Conservation (phyloP, 352 stramenopile species). For the Globisporangium paroecandrum region DNA sequence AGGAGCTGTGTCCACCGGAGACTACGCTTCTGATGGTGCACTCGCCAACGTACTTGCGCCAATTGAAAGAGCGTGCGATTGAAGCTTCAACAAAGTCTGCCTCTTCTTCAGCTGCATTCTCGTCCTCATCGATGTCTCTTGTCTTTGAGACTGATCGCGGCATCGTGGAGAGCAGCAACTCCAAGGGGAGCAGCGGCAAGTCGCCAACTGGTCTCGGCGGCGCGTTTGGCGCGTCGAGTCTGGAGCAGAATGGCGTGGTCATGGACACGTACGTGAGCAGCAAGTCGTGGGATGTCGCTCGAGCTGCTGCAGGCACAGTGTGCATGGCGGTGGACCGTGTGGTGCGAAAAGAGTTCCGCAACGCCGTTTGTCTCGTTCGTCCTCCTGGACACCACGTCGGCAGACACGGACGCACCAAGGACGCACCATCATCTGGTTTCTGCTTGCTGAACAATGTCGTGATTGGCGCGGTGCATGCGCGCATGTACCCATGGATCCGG, state of each 20-base stretch:
- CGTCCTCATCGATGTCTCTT: slow-evolving; percentile 39
- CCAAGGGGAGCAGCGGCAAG: slow-evolving; percentile 35
- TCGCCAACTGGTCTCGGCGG: slow-evolving; percentile 47
- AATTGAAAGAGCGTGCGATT: slow-evolving; percentile 61
- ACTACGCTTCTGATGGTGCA: slow-evolving; percentile 80
- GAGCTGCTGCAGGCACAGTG: slow-evolving; percentile 72
- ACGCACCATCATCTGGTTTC: slow-evolving; percentile 89
- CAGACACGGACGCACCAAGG: slow-evolving; percentile 65
- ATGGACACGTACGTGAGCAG: slow-evolving; percentile 87
- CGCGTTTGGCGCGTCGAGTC: slow-evolving; percentile 65
- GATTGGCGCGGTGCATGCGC: slow-evolving; percentile 97
- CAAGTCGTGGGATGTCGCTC: slow-evolving; percentile 82
- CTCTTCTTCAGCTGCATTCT: slow-evolving; percentile 26
- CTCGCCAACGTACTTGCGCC: slow-evolving; percentile 73
- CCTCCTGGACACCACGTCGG: slow-evolving; percentile 93
- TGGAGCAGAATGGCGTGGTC: slow-evolving; percentile 59
- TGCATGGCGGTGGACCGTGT: slow-evolving; percentile 81
- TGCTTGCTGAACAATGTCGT: slow-evolving; percentile 99
- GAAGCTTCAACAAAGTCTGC: slow-evolving; percentile 43
- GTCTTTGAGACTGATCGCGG: slow-evolving; percentile 81
- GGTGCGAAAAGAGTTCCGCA: slow-evolving; percentile 72
- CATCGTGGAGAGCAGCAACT: slow-evolving; percentile 37
- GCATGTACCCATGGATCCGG: slow-evolving; percentile 86
- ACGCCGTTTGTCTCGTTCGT: slow-evolving; percentile 84
- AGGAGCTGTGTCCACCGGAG: slow-evolving; percentile 70